Base-by-base conservation (phyloP, 129 eudicot species). In the Flaveria robusta region DNA sequence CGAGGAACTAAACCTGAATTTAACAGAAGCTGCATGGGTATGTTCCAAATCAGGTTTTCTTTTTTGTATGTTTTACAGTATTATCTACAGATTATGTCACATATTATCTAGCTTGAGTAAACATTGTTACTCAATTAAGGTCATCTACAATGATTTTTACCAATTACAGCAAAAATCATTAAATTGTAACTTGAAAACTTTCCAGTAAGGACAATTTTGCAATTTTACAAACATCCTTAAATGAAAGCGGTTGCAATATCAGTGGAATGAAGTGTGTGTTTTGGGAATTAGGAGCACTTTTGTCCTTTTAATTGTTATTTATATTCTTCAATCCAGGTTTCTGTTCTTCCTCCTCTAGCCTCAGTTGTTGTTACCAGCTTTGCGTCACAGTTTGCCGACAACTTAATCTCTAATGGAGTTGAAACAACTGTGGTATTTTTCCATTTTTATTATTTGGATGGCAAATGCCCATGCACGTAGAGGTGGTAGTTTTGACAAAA, bases 11-110 rank as follows among this genome's bases (percentile, higher is more conserved):
- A 59, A 84, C 83, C 90, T 91, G 83, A 92, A 94, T 80, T 80
- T 94, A 77, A 84, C 98, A 10, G 97, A 87, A 86, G 97, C 98
- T 73, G 97, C 98, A 60, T 91, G 97, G 98, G 98, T 91, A 87
- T 59, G 86, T 77, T 70, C 5, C 12, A 22, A 68, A 66, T 73
- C 54, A 10, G 37, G 23, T 70, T 46, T 31, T 69, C 8, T 54
- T 68, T 83, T 43, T 46, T 20, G 43, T 83, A 19, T 74, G n/a
- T 18, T 67, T 54, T 66, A 66, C 19, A 60, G 43, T 47, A 47
- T 46, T 7, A 22, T 31, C 45, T 6, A 55, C 15, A 13, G 52
- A 56, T 55, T 24, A 10, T 70, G 15, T 29, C 10, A 63, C 68
- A 47, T 47, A 54, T 26, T 56, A 46, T 31, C 20, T 56, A 34